Evolutionary conservation across 2,329 filamentous ascomycete genomes (phyloP).

Genomic region (Venturia nashicola): DNA sequence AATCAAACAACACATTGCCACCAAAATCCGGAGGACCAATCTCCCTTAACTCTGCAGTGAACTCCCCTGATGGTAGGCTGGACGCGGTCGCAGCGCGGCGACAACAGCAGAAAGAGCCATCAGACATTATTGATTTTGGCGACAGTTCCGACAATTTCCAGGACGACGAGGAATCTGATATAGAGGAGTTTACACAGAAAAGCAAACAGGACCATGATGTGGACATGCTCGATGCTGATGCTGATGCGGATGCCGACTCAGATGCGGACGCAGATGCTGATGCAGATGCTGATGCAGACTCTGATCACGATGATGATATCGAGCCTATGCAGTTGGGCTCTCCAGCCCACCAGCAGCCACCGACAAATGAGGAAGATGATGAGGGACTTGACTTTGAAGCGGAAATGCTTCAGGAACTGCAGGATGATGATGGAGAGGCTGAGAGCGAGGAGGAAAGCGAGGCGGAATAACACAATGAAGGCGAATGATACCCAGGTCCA

Average conservation of each 20-base stretch:
- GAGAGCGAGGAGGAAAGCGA: constrained; percentile 11
- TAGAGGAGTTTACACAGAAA: constrained; percentile 4
- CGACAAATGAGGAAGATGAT: constrained; percentile 4
- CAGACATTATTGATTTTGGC: constrained; percentile 11
- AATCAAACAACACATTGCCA: not conserved
- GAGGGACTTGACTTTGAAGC: constrained; percentile 7
- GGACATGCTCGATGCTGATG: constrained; percentile 2
- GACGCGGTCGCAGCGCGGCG: not conserved
- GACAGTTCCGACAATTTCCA: not conserved
- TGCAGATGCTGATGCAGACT: constrained; percentile 5
- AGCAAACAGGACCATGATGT: not conserved
- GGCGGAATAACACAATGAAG: constrained; percentile 3
- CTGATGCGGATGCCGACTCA: not conserved
- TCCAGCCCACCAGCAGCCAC: constrained; percentile 10
- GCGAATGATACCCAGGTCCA: not conserved
- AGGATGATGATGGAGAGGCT: constrained; percentile 8
- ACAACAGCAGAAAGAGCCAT: not conserved
- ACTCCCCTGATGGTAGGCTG: constrained; percentile 9
- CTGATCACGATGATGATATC: constrained; percentile 10
- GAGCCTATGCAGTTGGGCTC: constrained; percentile 10
- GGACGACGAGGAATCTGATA: constrained; percentile 10
- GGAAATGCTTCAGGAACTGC: constrained; percentile 10
- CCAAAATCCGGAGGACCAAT: constrained; percentile 9
- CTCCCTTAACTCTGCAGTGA: constrained; percentile 9
- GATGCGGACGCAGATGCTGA: not conserved